Conservation (phyloP, 2,329 filamentous ascomycete species). For the Xylariaceae sp. region DNA sequence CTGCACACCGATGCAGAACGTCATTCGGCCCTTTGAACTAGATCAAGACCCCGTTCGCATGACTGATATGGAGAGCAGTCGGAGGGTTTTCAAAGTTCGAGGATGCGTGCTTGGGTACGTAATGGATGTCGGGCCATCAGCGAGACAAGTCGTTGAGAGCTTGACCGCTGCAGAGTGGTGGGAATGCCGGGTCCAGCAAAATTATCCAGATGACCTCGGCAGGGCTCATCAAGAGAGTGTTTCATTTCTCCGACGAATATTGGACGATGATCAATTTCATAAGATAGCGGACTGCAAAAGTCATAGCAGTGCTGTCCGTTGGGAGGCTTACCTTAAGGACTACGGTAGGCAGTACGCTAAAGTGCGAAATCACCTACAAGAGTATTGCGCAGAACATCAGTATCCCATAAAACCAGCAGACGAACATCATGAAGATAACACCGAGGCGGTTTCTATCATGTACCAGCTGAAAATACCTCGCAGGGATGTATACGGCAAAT, state of each 20-base stretch:
- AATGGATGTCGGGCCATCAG: slow-evolving; percentile 4
- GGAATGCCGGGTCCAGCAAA: slow-evolving; percentile 3
- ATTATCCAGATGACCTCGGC: slow-evolving; percentile 1
- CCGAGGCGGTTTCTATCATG: neutral
- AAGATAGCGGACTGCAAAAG: slow-evolving; percentile 1
- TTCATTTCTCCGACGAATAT: slow-evolving; percentile 1
- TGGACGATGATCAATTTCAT: neutral
- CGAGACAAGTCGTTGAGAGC: neutral
- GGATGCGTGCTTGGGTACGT: slow-evolving; percentile 5
- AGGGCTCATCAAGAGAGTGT: slow-evolving; percentile 5
- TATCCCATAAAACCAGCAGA: neutral
- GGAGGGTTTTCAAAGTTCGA: slow-evolving; percentile 1
- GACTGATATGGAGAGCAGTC: neutral
- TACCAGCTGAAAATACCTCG: neutral
- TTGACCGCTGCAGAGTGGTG: slow-evolving; percentile 3
- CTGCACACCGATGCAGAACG: slow-evolving; percentile 1
- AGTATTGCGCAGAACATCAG: neutral
- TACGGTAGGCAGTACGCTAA: neutral
- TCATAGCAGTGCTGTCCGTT: slow-evolving; percentile 3
- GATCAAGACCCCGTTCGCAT: neutral
- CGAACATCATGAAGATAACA: neutral
- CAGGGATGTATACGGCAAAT: neutral
- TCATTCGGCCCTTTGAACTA: slow-evolving; percentile 1
- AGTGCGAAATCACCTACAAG: neutral
- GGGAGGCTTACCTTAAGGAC: neutral